Evolutionary conservation across 805 yeast genomes (phyloP).

Genomic region (Saturnispora halmiae): DNA sequence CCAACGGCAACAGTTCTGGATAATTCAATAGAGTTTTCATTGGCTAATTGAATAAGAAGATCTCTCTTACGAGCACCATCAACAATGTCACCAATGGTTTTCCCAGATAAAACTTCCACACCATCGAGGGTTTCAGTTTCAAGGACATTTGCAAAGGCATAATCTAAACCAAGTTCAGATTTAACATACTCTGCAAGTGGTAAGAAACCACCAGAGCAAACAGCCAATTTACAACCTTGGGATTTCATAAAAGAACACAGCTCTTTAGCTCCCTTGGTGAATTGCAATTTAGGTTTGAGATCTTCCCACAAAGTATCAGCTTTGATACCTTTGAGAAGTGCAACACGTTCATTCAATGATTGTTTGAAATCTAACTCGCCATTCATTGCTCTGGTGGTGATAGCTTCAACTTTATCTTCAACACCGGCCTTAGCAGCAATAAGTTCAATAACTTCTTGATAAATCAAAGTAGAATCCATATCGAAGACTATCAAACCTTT

Average conservation of each 20-base stretch:
- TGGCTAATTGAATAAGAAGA: conserved; percentile 53
- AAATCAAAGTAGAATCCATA: conserved; percentile 94
- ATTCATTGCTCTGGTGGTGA: conserved; percentile 93
- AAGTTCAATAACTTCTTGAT: conserved; percentile 93
- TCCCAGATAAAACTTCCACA: conserved; percentile 55
- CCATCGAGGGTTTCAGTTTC: conserved; percentile 33
- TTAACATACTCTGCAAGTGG: conserved; percentile 78
- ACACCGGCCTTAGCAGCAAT: conserved; percentile 93
- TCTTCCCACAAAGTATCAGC: conserved; percentile 68
- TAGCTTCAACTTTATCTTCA: conserved; percentile 75
- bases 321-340: conserved; percentile 73
- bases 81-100: conserved; percentile 70
- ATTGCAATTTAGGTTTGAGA: conserved; percentile 52
- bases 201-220: conserved; percentile 89
- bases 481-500: conserved; percentile 77
- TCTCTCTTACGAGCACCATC: conserved; percentile 80
- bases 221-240: conserved; percentile 66
- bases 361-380: conserved; percentile 89
- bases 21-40: conserved; percentile 42
- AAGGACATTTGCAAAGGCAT: conserved; percentile 77
- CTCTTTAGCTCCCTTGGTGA: conserved; percentile 83
- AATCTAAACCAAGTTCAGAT: conserved; percentile 60
- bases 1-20: conserved; percentile 73
- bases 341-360: conserved; percentile 67
- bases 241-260: conserved; percentile 53